Conservation (phyloP, 305 asterid species). For the Fraxinus floribunda region DNA sequence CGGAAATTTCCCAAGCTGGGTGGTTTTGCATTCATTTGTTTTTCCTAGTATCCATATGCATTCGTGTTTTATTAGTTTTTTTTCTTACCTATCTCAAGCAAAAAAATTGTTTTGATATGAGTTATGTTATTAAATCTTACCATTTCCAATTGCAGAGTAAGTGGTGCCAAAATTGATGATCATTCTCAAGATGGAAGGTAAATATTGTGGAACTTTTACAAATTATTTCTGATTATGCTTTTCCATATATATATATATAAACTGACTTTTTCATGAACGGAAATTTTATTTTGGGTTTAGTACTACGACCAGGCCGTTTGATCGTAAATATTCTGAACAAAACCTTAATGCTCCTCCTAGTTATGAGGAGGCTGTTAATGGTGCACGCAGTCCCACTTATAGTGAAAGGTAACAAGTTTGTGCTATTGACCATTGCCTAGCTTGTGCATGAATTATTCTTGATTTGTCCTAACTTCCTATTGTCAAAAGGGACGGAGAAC, state of each 20-base stretch:
- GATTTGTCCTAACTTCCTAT: conserved; percentile 27
- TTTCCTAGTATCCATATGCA: not conserved
- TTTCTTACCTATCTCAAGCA: not conserved
- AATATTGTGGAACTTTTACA: conserved; percentile 8
- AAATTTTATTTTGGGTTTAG: conserved; percentile 33
- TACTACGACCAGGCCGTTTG: conserved; percentile 44
- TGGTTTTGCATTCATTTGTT: not conserved
- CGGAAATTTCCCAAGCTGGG: not conserved
- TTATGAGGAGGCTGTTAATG: conserved; percentile 78
- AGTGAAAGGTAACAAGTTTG: conserved; percentile 55
- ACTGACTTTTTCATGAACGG: conserved; percentile 9
- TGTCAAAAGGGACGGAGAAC: conserved; percentile 63
- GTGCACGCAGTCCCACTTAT: conserved; percentile 64
- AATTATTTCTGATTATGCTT: not conserved
- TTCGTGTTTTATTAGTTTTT: not conserved
- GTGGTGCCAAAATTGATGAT: conserved; percentile 55
- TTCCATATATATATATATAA: not conserved
- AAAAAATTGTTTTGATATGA: not conserved
- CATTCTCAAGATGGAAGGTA: conserved; percentile 88
- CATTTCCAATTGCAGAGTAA: not conserved
- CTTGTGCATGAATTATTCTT: conserved; percentile 21
- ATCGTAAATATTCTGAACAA: conserved; percentile 64
- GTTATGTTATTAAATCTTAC: not conserved
- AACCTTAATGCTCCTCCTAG: conserved; percentile 81
- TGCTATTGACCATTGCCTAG: conserved; percentile 11